Evolutionary conservation across 306 rosid genomes (phyloP).

Genomic region (Medicago arabica): DNA sequence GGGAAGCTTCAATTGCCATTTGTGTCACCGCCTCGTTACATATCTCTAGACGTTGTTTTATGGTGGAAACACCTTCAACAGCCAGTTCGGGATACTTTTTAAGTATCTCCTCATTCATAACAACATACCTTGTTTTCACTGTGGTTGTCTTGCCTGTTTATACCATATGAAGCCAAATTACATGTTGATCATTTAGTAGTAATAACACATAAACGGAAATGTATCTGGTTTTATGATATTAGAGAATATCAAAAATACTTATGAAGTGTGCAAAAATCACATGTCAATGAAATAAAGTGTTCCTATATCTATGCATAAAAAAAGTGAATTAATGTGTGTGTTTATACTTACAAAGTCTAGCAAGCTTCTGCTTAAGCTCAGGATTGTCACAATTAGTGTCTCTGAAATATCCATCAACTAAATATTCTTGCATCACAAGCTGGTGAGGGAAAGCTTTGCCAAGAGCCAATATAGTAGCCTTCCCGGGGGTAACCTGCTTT

Average conservation of each 20-base stretch:
- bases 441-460: constrained; percentile 98
- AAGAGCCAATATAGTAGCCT: constrained; percentile 82
- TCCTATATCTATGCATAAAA: not conserved
- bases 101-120: constrained; percentile 88
- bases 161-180: constrained; percentile 38
- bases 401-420: constrained; percentile 90
- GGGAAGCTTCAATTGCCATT: constrained; percentile 93
- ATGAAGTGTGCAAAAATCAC: too few relatives aligned
- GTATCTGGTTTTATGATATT: too few relatives aligned
- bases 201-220: too few relatives aligned
- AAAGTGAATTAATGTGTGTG: not conserved
- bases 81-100: constrained; percentile 71
- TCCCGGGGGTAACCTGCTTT: constrained; percentile 60
- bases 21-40: constrained; percentile 86
- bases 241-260: too few relatives aligned
- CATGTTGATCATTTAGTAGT: too few relatives aligned
- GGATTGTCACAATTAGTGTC: constrained; percentile 87
- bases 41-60: constrained; percentile 82
- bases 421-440: constrained; percentile 87
- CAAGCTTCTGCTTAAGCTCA: constrained; percentile 77
- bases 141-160: constrained; percentile 85
- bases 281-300: too few relatives aligned
- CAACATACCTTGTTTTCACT: constrained; percentile 92
- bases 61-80: constrained; percentile 71
- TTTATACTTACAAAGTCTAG: constrained; percentile 73